Evolutionary conservation across 306 rosid species (phyloP), one percentile per base, ranked within the genome.

Genomic region (Prunus mira): DNA sequence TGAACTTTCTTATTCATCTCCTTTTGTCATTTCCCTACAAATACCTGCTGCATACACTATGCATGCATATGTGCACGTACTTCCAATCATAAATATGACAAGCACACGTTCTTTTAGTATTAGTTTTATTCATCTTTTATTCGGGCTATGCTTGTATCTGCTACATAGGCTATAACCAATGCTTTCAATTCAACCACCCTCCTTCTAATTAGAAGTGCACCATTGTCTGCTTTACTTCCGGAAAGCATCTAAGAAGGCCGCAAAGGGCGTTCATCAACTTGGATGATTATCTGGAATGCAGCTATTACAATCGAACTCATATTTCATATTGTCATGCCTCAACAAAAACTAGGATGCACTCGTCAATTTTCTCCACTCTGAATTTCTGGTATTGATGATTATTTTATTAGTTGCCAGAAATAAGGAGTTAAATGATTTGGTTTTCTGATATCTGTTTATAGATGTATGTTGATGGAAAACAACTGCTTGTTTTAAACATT

Each of bases 401-500:
- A 17, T 18, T 71, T 63, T 69, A 32, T 52, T 72, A 67, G 57
- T 76, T 76, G 22, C 62, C 52, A 12, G 47, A 73, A 13, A 8
- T 30, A 20, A 3, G 55, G 66, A 55, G 34, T 56, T 9, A 28
- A 9, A 9, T 56, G 50, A 28, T 43, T 65, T 41, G 12, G 30
- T 62, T 50, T 60, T 12, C 38, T 65, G 20, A 38, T 19, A 58
- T 46, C 6, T 72, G 56, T 18, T 18, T 49, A 6, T 58, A 54
- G 55, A 41, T 60, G 45, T 69, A 47, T 72, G 45, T 63, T 74
- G 66, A 77, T 76, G 72, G 68, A 52, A 30, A 47, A n/a, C 70
- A 51, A 65, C 75, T 78, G 74, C 61, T 68, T 84, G n/a, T 77
- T 73, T 81, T 57, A 58, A 78, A 70, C 45, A 64, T 81, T 83